Evolutionary conservation across 202 grass and related monocot species (phyloP), one percentile per base, ranked within the genome.

Genomic region (Hordeum pubiflorum): DNA sequence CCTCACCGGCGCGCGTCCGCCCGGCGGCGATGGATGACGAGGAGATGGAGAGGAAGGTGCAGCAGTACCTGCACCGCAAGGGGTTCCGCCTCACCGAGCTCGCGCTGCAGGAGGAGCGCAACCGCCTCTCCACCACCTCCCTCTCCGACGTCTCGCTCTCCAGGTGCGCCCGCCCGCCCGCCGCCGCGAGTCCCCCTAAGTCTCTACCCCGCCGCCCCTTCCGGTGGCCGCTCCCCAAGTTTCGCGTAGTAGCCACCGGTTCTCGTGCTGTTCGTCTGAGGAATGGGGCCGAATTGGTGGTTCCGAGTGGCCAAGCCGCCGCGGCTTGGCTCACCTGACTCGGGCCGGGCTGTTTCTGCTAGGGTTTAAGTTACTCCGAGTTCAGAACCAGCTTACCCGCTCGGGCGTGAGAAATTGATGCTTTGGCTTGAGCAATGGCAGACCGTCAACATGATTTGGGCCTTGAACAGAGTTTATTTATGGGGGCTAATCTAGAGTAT

Each of bases 41-140:
- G 85, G 96, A 98, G 84, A 89, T 95, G 80, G 88, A 98, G 80
- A 98, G 95, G 90, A 87, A 91, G 67, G 96, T 93, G 74, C 80
- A 93, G 75, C 86, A 90, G 71, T 98, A 98, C 85, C 82, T 98
- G 65, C 91, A 90, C 82, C 93, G 87, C 74, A 98, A 91, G 85
- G 96, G 92, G 18, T 95, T 98, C 90, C 89, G 81, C 82, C 85
- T 93, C 72, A 88, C 90, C 7, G 92, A 95, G 85, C 84, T 95
- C 23, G 87, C 90, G 58, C 87, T 95, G 60, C 96, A 93, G 75
- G 92, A 94, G 86, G 94, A 99, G 82, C 92, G 93, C 63, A 93
- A 81, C 60, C 92, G 96, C 54, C 87, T 95, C 65, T 87, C 92
- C 73, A 82, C 92, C 38, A 84, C 86, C 63, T 69, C 81, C n/a